These are phyloP conservation scores for Grosmannia huntii DNA, from an alignment of 2,329 filamentous ascomycete species.

Conservation along the genomic window DNA sequence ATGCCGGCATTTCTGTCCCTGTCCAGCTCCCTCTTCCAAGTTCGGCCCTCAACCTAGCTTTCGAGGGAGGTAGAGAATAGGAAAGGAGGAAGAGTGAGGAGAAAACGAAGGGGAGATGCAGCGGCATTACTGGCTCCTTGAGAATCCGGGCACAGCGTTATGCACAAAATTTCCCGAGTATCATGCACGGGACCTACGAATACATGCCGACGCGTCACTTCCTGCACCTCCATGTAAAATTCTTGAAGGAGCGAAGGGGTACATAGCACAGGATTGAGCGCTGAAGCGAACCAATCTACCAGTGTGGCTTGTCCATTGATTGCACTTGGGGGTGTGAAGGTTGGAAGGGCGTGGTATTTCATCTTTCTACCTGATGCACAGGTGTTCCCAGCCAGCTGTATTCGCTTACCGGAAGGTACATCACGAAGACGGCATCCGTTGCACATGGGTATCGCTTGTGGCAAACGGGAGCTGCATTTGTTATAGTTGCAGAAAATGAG, in stretches of 20 bases:
- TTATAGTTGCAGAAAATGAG: background rate
- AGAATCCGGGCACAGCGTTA: too few relatives aligned
- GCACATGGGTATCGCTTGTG: background rate
- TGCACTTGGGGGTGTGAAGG: background rate
- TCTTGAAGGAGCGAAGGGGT: too few relatives aligned
- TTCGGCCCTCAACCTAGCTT: too few relatives aligned
- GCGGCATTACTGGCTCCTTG: too few relatives aligned
- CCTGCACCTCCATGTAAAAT: too few relatives aligned
- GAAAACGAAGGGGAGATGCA: too few relatives aligned
- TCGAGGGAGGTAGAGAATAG: too few relatives aligned
- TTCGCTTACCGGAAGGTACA: background rate
- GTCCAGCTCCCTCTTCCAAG: background rate
- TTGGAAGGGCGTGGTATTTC: background rate
- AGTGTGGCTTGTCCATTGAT: background rate
- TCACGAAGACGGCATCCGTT: background rate
- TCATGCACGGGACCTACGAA: too few relatives aligned
- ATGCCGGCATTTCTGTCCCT: background rate
- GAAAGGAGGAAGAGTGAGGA: too few relatives aligned
- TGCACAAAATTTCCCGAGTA: too few relatives aligned
- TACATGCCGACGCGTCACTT: too few relatives aligned
- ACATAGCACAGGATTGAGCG: background rate
- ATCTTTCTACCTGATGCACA: background rate
- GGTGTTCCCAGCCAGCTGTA: background rate
- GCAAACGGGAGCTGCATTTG: background rate
- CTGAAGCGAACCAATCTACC: background rate